A percentile compares a stretch with the other conserved stretches of the same genome.
phyloP scores from a whole-genome alignment of 306 rosid genomes.

The Prinsepia uniflora region DNA sequence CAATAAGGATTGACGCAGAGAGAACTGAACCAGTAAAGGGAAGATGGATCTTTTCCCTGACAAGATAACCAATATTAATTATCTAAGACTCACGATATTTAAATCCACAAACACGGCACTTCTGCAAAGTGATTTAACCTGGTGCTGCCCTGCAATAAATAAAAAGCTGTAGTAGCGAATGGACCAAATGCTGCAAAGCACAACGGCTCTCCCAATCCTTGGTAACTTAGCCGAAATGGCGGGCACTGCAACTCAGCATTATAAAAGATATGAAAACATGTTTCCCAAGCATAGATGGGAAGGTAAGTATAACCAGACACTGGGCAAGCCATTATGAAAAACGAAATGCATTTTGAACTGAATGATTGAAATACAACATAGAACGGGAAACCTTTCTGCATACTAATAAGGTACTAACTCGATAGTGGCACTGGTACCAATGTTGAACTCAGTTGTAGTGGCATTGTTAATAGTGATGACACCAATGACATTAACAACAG shows the following conservation, averaged over 20 bases:
- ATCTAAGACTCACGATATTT: neutral
- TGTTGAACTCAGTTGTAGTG: neutral
- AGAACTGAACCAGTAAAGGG: slow-evolving; percentile 56
- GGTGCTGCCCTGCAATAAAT: slow-evolving; percentile 67
- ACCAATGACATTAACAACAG: no score
- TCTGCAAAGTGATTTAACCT: slow-evolving; percentile 42
- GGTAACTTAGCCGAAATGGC: slow-evolving; percentile 88
- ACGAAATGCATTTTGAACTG: neutral
- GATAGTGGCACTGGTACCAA: neutral
- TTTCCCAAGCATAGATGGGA: neutral
- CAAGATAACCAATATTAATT: slow-evolving; percentile 29
- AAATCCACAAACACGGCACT: slow-evolving; percentile 3
- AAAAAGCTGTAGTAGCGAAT: slow-evolving; percentile 76
- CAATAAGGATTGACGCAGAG: slow-evolving; percentile 77
- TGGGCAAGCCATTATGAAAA: neutral
- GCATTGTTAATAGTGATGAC: no score
- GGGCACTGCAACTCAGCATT: slow-evolving; percentile 62
- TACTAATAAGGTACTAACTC: neutral
- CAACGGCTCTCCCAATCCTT: slow-evolving; percentile 87
- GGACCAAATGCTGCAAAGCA: slow-evolving; percentile 95
- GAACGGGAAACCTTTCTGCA: neutral
- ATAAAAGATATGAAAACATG: neutral
- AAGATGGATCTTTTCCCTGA: slow-evolving; percentile 44
- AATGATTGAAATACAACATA: neutral
- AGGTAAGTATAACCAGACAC: neutral